These are phyloP conservation scores for Neonectria ditissima DNA, from an alignment of 2,329 filamentous ascomycete species.

Conservation along the genomic window DNA sequence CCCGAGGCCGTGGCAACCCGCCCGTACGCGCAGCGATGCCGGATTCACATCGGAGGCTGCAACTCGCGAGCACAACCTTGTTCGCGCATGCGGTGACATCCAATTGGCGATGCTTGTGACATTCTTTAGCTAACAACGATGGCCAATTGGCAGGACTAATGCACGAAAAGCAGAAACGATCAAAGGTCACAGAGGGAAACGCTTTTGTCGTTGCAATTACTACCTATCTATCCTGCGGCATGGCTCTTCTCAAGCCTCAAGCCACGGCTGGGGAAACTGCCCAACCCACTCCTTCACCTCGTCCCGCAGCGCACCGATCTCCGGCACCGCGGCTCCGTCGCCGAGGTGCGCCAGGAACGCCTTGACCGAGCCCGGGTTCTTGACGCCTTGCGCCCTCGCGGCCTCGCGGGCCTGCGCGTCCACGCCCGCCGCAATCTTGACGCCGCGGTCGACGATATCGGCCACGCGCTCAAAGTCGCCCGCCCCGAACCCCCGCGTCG, in stretches of 20 bases:
- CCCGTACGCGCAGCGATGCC: neutral
- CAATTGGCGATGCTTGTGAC: neutral
- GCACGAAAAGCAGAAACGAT: neutral
- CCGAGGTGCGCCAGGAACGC: conserved; percentile 74
- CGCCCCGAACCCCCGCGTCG: conserved; percentile 85
- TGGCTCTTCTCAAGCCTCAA: conserved; percentile 38
- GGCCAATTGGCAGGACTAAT: neutral
- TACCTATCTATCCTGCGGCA: conserved; percentile 10
- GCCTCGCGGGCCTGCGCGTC: conserved; percentile 76
- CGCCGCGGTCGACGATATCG: conserved; percentile 83
- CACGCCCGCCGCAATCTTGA: conserved; percentile 78
- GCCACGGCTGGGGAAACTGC: conserved; percentile 47
- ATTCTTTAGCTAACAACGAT: neutral
- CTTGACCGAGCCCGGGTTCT: conserved; percentile 71
- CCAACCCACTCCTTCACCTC: conserved; percentile 80
- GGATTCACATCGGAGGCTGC: neutral
- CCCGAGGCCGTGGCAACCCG: neutral
- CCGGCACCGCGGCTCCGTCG: conserved; percentile 72
- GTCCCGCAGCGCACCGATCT: conserved; percentile 74
- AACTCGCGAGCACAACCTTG: neutral
- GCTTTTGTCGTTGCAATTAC: too few species aligned
- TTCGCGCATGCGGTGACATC: neutral
- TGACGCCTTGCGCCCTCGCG: conserved; percentile 72
- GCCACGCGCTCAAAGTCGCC: conserved; percentile 87
- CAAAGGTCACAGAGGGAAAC: conserved; percentile 13